Percentiles rank a stretch among this genome's conserved stretches.
Evolutionary conservation across 768 basidiomycete species (phyloP).

Genomic region (Psilocybe tampanensis): DNA sequence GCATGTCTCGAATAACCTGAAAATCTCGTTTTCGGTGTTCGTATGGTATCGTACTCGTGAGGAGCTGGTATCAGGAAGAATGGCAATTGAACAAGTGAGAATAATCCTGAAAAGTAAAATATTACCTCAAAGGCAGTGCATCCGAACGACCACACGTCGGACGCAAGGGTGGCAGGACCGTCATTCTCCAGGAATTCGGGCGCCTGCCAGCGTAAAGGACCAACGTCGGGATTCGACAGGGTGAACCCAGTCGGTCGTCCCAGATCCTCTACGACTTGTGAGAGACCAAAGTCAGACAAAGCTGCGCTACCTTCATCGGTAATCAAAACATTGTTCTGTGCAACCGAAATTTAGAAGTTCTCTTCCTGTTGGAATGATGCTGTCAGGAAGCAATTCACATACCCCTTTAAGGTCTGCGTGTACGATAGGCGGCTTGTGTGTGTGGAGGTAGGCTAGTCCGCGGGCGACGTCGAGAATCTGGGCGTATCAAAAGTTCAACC

Average conservation of each 20-base stretch:
- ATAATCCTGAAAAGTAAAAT: too few species aligned
- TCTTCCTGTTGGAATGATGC: not conserved
- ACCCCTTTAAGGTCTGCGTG: slow-evolving; percentile 34
- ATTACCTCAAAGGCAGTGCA: slow-evolving; percentile 37
- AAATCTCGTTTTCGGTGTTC: slow-evolving; percentile 21
- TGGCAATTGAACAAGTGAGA: not conserved
- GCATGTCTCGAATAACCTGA: slow-evolving; percentile 24
- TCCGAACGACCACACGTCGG: slow-evolving; percentile 38
- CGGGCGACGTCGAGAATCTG: slow-evolving; percentile 45
- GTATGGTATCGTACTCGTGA: slow-evolving; percentile 27
- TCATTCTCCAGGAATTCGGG: slow-evolving; percentile 35
- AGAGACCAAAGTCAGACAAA: slow-evolving; percentile 48
- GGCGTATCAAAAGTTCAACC: not conserved
- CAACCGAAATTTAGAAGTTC: not conserved
- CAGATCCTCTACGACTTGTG: slow-evolving; percentile 33
- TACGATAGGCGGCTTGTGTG: slow-evolving; percentile 35
- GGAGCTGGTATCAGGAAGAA: slow-evolving; percentile 17
- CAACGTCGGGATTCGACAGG: slow-evolving; percentile 29
- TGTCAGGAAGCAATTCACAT: slow-evolving; percentile 1
- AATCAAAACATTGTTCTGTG: slow-evolving; percentile 47
- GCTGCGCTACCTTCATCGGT: slow-evolving; percentile 41
- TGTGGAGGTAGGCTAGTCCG: slow-evolving; percentile 47
- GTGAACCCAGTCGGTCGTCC: slow-evolving; percentile 30
- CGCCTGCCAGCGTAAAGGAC: slow-evolving; percentile 35
- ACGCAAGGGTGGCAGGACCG: slow-evolving; percentile 21